phyloP scores from a whole-genome alignment of 225 moss, liverwort and hornwort genomes.

The Takakia lepidozioides region DNA sequence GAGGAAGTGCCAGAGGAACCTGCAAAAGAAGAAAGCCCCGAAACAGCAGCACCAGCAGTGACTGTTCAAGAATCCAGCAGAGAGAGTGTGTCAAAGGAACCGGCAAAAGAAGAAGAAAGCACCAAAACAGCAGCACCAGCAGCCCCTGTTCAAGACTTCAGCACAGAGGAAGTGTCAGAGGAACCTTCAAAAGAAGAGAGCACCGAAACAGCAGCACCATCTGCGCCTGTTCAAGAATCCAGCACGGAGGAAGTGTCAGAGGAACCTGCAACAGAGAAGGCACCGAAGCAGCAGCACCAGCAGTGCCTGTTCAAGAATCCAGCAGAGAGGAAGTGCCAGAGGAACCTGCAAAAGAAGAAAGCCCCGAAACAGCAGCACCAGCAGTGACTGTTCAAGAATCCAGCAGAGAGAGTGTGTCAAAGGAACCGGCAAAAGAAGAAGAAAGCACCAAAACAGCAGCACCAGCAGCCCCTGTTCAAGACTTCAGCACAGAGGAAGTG shows the following conservation, averaged over 20 bases:
- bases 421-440: not conserved
- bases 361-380: not conserved
- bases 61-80: not conserved
- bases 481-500: no score
- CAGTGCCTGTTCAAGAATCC: not conserved
- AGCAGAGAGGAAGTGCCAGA: no score
- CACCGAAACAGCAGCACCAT: not conserved
- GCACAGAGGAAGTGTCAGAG: no score
- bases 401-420: not conserved
- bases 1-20: not conserved
- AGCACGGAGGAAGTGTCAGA: not conserved
- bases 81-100: no score
- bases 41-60: not conserved
- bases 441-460: not conserved
- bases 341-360: not conserved
- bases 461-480: not conserved
- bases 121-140: conserved; percentile 2
- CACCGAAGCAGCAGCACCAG: conserved; percentile 2
- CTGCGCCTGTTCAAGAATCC: not conserved
- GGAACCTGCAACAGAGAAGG: not conserved
- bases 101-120: no score
- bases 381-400: not conserved
- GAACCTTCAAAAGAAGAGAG: not conserved
- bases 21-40: not conserved
- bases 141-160: not conserved